Evolutionary conservation across 495 filamentous ascomycete genomes (phyloP).

Genomic region (Amniculicola lignicola): DNA sequence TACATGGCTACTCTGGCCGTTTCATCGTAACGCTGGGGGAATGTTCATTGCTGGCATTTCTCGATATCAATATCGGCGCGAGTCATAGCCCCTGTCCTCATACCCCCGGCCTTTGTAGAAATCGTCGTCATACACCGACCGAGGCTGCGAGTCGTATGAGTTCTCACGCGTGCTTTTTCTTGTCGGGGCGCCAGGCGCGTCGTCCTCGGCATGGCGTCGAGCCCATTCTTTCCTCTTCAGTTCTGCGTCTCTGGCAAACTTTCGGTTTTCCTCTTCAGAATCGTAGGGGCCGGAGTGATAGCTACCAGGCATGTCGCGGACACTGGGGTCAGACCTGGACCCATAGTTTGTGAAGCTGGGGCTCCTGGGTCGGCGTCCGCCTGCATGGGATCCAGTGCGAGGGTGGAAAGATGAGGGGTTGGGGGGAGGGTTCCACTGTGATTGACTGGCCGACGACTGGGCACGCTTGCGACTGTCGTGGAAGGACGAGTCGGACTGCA

Average conservation of each 20-base stretch:
- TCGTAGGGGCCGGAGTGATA: slow-evolving; percentile 29
- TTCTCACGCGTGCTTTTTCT: slow-evolving; percentile 17
- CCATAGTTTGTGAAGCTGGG: slow-evolving; percentile 29
- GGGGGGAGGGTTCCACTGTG: slow-evolving; percentile 13
- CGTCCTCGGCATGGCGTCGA: slow-evolving; percentile 30
- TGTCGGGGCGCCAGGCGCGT: background rate
- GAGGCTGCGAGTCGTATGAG: slow-evolving; percentile 23
- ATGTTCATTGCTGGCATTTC: background rate
- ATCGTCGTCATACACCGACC: slow-evolving; percentile 25
- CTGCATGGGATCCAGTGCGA: slow-evolving; percentile 22
- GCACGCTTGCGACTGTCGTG: slow-evolving; percentile 20
- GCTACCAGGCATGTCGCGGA: slow-evolving; percentile 18
- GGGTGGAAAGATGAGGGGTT: slow-evolving; percentile 11
- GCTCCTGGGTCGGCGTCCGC: slow-evolving; percentile 27
- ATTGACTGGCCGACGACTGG: slow-evolving; percentile 27
- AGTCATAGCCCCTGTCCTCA: slow-evolving; percentile 23
- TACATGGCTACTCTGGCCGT: slow-evolving; percentile 2
- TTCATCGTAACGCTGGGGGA: slow-evolving; percentile 6
- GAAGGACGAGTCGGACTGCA: slow-evolving; percentile 17
- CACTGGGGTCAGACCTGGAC: slow-evolving; percentile 27
- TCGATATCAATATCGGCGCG: slow-evolving; percentile 14
- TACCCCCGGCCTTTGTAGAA: slow-evolving; percentile 18
- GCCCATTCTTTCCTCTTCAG: slow-evolving; percentile 29
- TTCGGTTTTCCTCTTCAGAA: slow-evolving; percentile 27
- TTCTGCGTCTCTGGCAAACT: slow-evolving; percentile 28